These are phyloP conservation scores for Barnettozyma salicaria DNA, from an alignment of 805 yeast genomes.

Conservation along the genomic window DNA sequence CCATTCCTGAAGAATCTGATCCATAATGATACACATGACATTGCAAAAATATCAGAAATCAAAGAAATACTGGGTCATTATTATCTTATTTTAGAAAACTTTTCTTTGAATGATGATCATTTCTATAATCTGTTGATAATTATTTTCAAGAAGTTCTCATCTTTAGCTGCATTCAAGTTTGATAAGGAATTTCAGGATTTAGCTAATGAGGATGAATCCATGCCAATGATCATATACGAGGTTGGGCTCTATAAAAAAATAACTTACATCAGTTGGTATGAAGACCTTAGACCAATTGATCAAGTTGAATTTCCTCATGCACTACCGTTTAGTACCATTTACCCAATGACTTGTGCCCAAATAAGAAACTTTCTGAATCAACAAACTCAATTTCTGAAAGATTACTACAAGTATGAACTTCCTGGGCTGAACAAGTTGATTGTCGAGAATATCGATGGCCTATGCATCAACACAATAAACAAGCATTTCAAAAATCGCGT, in stretches of 20 bases:
- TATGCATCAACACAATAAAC: constrained; percentile 64
- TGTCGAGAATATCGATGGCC: constrained; percentile 55
- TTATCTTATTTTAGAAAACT: constrained; percentile 70
- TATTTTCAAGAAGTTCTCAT: constrained; percentile 57
- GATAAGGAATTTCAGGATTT: constrained; percentile 52
- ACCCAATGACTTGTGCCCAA: constrained; percentile 80
- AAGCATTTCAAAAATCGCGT: constrained; percentile 54
- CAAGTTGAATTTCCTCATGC: constrained; percentile 45
- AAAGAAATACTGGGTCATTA: constrained; percentile 54
- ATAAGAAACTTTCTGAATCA: constrained; percentile 59
- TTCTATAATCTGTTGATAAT: constrained; percentile 57
- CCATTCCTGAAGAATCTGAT: constrained; percentile 50
- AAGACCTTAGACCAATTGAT: constrained; percentile 40
- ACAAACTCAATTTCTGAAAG: constrained; percentile 58
- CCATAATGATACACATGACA: constrained; percentile 35
- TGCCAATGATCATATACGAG: constrained; percentile 73
- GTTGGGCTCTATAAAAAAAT: constrained; percentile 55
- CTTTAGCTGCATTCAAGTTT: constrained; percentile 48
- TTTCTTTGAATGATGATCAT: constrained; percentile 51
- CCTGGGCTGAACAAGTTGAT: constrained; percentile 55
- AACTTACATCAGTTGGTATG: constrained; percentile 64
- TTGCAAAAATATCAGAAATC: constrained; percentile 41
- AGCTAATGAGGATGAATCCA: constrained; percentile 76
- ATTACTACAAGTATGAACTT: constrained; percentile 57
- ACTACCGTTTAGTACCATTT: constrained; percentile 83